Evolutionary conservation across 23 red algal genomes (phyloP), one percentile per base, ranked within the genome.

Genomic region (Gracilaria domingensis): DNA sequence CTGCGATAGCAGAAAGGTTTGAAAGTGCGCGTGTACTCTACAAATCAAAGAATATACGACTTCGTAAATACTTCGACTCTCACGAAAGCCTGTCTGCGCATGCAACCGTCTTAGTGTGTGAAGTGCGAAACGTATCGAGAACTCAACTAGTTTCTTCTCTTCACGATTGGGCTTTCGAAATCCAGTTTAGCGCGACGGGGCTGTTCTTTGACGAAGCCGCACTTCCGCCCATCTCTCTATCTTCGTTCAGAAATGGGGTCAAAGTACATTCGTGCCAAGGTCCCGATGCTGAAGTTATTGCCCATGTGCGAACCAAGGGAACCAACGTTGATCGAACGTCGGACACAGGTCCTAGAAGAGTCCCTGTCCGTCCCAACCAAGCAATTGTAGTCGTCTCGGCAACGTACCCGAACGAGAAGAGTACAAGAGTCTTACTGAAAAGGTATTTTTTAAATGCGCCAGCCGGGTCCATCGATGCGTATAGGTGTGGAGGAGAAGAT

Each of bases 91-190:
- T 20, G 4, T 25, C 39, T 12, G 18, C 37, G 11, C 35, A 47
- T 79, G 74, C 37, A 26, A 79, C 74, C 20, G 37, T 45, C 12
- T 38, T 79, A 29, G 74, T 79, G 33, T 47, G 40, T 20, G 74
- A 79, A 54, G 40, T 79, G 26, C 74, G 74, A 36, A 54, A 79
- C 16, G 74, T 38, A 54, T 36, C 74, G 1, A 8, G 40, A 38
- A 50, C 74, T 12, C 48, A 47, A 24, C 29, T 54, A 12, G 74
- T 79, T 29, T 50, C 40, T 9, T 79, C 8, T n/a, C 37, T 79
- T 26, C 74, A 29, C 21, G 26, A 79, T 20, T 79, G 74, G 74
- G 74, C 74, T 38, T 79, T 79, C 18, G 44, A 81, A 14, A 58
- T 54, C 17, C 76, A 56, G 76, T 56, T 58, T 56, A 45, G 76